Evolutionary conservation across 1,139 yeast species (phyloP).

Genomic region (Sugiyamaella japonica): DNA sequence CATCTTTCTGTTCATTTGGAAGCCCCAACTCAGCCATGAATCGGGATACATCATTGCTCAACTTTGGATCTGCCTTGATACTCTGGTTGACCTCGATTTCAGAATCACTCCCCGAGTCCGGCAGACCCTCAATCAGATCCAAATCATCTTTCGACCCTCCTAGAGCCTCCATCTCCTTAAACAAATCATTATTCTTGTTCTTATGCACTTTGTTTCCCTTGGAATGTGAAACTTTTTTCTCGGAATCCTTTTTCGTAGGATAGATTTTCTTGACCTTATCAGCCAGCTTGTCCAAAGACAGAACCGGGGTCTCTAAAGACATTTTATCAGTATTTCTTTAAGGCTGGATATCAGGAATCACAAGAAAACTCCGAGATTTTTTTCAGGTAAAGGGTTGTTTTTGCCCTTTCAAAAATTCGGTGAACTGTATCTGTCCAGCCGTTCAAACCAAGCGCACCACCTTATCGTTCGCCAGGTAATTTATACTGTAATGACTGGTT

Average conservation of each 20-base stretch:
- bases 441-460: background rate
- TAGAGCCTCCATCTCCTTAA: slow-evolving; percentile 42
- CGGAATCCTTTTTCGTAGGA: slow-evolving; percentile 18
- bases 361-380: slow-evolving; percentile 1
- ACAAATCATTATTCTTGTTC: slow-evolving; percentile 20
- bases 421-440: background rate
- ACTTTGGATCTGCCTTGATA: slow-evolving; percentile 23
- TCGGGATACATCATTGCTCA: slow-evolving; percentile 52
- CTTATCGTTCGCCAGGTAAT: too few relatives aligned
- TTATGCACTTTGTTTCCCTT: slow-evolving; percentile 8
- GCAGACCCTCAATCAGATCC: slow-evolving; percentile 51
- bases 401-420: too few relatives aligned
- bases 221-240: slow-evolving; percentile 20
- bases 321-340: background rate
- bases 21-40: slow-evolving; percentile 74
- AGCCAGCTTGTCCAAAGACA: slow-evolving; percentile 24
- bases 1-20: slow-evolving; percentile 36
- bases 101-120: slow-evolving; percentile 50
- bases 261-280: slow-evolving; percentile 29
- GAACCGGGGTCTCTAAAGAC: slow-evolving; percentile 19
- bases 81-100: slow-evolving; percentile 42
- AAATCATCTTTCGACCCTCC: slow-evolving; percentile 74
- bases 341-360: background rate
- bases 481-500: too few relatives aligned
- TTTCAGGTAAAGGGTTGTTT: slow-evolving; percentile 15